phyloP scores from a whole-genome alignment of 345 rosid genomes.

The Leavenworthia alabamica region DNA sequence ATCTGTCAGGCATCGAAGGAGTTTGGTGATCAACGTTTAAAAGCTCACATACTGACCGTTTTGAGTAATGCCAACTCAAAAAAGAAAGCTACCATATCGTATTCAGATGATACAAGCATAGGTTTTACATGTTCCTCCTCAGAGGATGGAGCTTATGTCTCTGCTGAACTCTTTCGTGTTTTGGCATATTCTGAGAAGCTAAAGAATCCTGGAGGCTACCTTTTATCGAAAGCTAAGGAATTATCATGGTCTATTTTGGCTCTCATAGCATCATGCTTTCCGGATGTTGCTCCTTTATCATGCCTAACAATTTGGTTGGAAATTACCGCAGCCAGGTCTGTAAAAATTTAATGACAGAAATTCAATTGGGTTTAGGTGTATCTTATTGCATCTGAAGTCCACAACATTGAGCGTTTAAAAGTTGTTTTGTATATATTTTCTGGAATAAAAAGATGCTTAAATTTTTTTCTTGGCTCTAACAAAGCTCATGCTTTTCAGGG shows the following conservation, averaged over 20 bases:
- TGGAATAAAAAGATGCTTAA: slow-evolving; percentile 8
- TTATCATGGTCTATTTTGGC: slow-evolving; percentile 95
- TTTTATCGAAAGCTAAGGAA: slow-evolving; percentile 81
- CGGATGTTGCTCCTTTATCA: slow-evolving; percentile 72
- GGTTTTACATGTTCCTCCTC: slow-evolving; percentile 39
- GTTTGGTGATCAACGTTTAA: slow-evolving; percentile 83
- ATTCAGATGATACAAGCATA: slow-evolving; percentile 39
- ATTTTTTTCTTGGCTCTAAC: slow-evolving; percentile 24
- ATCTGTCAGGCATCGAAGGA: slow-evolving; percentile 73
- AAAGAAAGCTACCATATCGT: slow-evolving; percentile 48
- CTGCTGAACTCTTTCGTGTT: slow-evolving; percentile 79
- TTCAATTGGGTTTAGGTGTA: slow-evolving; percentile 6
- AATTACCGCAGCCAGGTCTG: slow-evolving; percentile 95
- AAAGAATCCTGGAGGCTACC: slow-evolving; percentile 71
- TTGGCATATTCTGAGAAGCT: slow-evolving; percentile 90
- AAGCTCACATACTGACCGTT: slow-evolving; percentile 75
- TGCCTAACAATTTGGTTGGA: slow-evolving; percentile 96
- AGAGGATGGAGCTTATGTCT: slow-evolving; percentile 51
- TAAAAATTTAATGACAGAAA: slow-evolving; percentile 1
- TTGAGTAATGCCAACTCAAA: slow-evolving; percentile 73
- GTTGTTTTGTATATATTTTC: not conserved
- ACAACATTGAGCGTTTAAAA: not conserved
- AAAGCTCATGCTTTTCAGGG: slow-evolving; percentile 49
- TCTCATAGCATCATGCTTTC: slow-evolving; percentile 90
- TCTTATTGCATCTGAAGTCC: slow-evolving; percentile 1